These are phyloP conservation scores for Mrakia hoshinonis DNA, from an alignment of 768 basidiomycete species.

Conservation along the genomic window DNA sequence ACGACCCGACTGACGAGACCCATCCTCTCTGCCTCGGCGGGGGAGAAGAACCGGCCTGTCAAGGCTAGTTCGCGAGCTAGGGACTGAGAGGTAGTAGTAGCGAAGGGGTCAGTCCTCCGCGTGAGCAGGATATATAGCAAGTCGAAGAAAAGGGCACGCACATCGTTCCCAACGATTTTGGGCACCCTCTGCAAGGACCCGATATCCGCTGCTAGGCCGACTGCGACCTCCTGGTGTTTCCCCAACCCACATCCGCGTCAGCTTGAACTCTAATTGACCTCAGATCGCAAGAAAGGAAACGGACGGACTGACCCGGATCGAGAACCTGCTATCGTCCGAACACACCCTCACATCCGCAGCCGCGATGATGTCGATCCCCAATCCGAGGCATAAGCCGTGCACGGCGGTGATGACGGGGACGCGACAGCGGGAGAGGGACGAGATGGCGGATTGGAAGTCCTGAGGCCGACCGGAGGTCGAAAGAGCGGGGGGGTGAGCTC, in stretches of 20 bases:
- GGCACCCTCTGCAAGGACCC: conserved; percentile 76
- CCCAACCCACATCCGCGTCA: too few relatives aligned
- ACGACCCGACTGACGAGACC: conserved; percentile 71
- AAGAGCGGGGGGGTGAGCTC: neutral
- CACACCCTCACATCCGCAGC: conserved; percentile 70
- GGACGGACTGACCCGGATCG: conserved; percentile 46
- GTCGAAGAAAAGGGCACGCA: conserved; percentile 37
- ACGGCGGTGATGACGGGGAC: conserved; percentile 78
- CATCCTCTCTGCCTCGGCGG: conserved; percentile 56
- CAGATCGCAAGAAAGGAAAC: neutral
- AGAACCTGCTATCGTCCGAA: conserved; percentile 54
- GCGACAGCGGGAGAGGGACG: conserved; percentile 56
- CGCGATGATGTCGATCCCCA: conserved; percentile 63
- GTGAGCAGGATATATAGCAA: neutral
- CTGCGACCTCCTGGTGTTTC: conserved; percentile 11
- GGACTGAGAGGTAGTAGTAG: neutral
- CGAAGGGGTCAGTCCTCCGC: neutral
- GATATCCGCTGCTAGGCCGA: conserved; percentile 73
- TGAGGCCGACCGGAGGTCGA: conserved; percentile 10
- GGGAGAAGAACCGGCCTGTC: conserved; percentile 61
- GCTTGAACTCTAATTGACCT: too few relatives aligned
- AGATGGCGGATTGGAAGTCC: conserved; percentile 63
- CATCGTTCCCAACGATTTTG: conserved; percentile 62
- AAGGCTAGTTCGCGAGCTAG: conserved; percentile 61
- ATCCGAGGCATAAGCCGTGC: conserved; percentile 64